Conservation (phyloP, 805 yeast species). For the Sungouiella blattae region DNA sequence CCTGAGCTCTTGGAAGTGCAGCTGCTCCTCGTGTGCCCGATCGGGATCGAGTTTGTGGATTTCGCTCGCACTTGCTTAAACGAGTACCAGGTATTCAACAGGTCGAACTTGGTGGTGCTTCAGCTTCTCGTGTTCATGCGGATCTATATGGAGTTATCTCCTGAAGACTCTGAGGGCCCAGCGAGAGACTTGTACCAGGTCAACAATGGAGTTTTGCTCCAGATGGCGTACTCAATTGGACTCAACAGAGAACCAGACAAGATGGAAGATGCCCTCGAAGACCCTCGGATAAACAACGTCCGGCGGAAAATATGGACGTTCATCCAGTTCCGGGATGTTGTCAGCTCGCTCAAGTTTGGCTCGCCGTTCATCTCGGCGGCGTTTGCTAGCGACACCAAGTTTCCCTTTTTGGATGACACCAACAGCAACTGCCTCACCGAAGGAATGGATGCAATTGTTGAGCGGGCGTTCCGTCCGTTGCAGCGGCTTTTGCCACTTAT, state of each 20-base stretch:
- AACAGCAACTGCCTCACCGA: slow-evolving; percentile 6
- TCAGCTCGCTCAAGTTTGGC: slow-evolving; percentile 13
- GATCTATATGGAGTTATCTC: slow-evolving; percentile 13
- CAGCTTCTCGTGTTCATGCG: slow-evolving; percentile 12
- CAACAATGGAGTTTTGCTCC: slow-evolving; percentile 13
- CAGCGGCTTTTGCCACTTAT: slow-evolving; percentile 3
- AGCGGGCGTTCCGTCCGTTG: slow-evolving; percentile 2
- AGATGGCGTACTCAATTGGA: slow-evolving; percentile 14
- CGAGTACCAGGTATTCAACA: slow-evolving; percentile 9
- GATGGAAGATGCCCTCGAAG: slow-evolving; percentile 4
- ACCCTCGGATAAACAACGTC: slow-evolving; percentile 8
- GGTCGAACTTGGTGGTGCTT: slow-evolving; percentile 7
- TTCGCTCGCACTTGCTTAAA: slow-evolving; percentile 14
- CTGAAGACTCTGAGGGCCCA: slow-evolving; percentile 18
- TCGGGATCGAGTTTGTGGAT: slow-evolving; percentile 16
- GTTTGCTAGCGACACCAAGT: slow-evolving; percentile 9
- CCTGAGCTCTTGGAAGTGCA: slow-evolving; percentile 2
- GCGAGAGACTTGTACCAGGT: slow-evolving; percentile 14
- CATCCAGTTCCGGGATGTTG: slow-evolving; percentile 10
- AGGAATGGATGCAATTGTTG: slow-evolving; percentile 4
- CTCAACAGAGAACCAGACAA: slow-evolving; percentile 15
- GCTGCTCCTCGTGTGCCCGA: slow-evolving; percentile 5
- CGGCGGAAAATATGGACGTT: slow-evolving; percentile 16
- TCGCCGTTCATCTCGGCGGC: slow-evolving; percentile 6
- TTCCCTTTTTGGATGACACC: slow-evolving; percentile 4